Base-by-base conservation (phyloP, 2,329 filamentous ascomycete genomes). In the Sporothrix humicola region DNA sequence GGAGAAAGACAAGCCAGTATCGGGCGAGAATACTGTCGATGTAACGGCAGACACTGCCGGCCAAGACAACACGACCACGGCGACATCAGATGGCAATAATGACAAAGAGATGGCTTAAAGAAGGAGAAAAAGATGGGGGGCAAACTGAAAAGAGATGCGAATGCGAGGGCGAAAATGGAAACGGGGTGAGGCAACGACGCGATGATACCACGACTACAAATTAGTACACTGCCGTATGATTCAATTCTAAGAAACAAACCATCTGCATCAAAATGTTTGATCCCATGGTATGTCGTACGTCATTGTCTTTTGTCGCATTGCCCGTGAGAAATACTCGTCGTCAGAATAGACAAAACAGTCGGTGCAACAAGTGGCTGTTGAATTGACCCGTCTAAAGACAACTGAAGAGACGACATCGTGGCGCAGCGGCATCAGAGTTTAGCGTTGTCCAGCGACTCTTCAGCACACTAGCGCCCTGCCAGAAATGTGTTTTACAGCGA, bases 121-220 rank as follows among this genome's bases (percentile, higher is more conserved):
- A 48, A 20, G 31, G 54, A 48, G 59, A 48, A 46, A 8, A n/a
- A 44, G 13, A 13, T 1, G 15, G 44, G 13, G 44, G 6, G 17
- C 17, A 13, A 13, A 23, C 17, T 31, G 46, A 66, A n/a, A n/a
- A n/a, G 17, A 65, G 7, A 50, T 37, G 31, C 31, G 31, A 37
- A 37, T 5, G 31, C 31, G 31, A 37, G 1, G 4, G 31, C 31
- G 31, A 37, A 37, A 37, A 37, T 37, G 31, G 31, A 37, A 37
- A 37, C 31, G 31, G 31, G 7, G 31, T 37, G 31, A 70, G 37
- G 13, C 20, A 58, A 58, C 17, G 42, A 54, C 6, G 23, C 46
- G 52, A 71, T 46, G 52, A 59, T 59, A 59, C 68, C 69, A 59
- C 20, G 69, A 52, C 15, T 44, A 48, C 12, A 20, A 26, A 26